phyloP scores from a whole-genome alignment of 768 basidiomycete species.

The Leccinum broughii region DNA sequence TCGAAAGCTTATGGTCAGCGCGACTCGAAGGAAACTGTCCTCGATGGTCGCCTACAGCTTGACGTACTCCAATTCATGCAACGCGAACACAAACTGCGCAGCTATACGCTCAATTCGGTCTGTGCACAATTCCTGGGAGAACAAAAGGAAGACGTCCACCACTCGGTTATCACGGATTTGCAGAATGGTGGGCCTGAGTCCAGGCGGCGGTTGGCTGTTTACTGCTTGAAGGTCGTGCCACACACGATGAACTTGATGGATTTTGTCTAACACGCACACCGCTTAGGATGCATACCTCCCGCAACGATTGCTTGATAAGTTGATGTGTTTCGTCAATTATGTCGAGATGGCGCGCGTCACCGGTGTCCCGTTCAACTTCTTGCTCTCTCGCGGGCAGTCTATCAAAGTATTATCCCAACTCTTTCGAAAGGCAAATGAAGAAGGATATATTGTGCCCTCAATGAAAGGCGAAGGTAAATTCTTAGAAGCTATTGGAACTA shows the following conservation, averaged over 20 bases:
- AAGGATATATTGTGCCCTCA: conserved; percentile 87
- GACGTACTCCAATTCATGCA: conserved; percentile 99
- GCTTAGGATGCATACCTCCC: conserved; percentile 95
- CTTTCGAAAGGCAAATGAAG: conserved; percentile 88
- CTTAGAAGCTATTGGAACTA: background rate
- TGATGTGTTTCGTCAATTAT: conserved; percentile 99
- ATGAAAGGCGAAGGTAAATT: conserved; percentile 77
- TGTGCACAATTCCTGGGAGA: conserved; percentile 97
- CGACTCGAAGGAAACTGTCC: conserved; percentile 88
- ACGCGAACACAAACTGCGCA: conserved; percentile 94
- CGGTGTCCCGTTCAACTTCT: conserved; percentile 98
- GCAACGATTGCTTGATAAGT: conserved; percentile 92
- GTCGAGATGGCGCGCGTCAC: conserved; percentile 99
- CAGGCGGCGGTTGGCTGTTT: conserved; percentile 88
- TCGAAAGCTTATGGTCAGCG: conserved; percentile 97
- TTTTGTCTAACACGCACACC: conserved; percentile 2
- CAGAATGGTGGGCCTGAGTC: conserved; percentile 97
- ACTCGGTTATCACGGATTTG: conserved; percentile 96
- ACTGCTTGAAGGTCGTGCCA: conserved; percentile 84
- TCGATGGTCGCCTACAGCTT: conserved; percentile 93
- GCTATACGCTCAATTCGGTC: conserved; percentile 96
- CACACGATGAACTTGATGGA: background rate
- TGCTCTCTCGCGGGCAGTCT: conserved; percentile 92
- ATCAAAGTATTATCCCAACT: conserved; percentile 98
- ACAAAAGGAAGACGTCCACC: conserved; percentile 98